phyloP scores from a whole-genome alignment of 495 filamentous ascomycete genomes.

The Podospora fimiseda region DNA sequence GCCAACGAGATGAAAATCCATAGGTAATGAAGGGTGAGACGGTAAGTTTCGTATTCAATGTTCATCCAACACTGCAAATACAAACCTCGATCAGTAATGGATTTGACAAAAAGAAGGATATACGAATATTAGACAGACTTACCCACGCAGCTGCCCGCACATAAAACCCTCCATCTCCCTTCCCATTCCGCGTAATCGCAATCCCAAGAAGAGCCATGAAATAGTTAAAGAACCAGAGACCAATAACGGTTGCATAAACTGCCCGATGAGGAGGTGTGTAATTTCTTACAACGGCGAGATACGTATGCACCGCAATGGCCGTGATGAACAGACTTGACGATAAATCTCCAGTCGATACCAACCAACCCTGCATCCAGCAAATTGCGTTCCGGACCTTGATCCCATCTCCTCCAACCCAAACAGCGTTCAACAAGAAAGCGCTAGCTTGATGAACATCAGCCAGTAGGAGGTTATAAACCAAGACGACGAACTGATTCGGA shows the following conservation, averaged over 20 bases:
- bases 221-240: slow-evolving; percentile 55
- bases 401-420: slow-evolving; percentile 50
- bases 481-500: slow-evolving; percentile 64
- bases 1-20: slow-evolving; percentile 71
- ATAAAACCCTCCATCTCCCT: slow-evolving; percentile 46
- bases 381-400: slow-evolving; percentile 50
- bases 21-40: slow-evolving; percentile 69
- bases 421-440: slow-evolving; percentile 60
- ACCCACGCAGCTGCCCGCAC: slow-evolving; percentile 59
- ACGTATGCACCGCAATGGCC: slow-evolving; percentile 64
- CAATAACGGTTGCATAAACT: slow-evolving; percentile 46
- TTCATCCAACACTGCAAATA: slow-evolving; percentile 62
- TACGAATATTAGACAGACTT: slow-evolving; percentile 20
- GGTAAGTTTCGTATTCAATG: slow-evolving; percentile 50
- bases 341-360: slow-evolving; percentile 65
- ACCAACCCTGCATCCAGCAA: slow-evolving; percentile 67
- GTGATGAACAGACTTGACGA: slow-evolving; percentile 64
- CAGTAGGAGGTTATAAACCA: slow-evolving; percentile 67
- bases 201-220: slow-evolving; percentile 52
- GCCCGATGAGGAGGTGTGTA: slow-evolving; percentile 48
- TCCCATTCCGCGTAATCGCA: slow-evolving; percentile 42
- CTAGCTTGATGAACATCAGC: slow-evolving; percentile 67
- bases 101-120: slow-evolving; percentile 6
- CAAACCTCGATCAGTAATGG: background rate
- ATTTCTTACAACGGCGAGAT: slow-evolving; percentile 54